phyloP scores from a whole-genome alignment of 1,139 yeast species.

The Sugiyamaella xylanicola region DNA sequence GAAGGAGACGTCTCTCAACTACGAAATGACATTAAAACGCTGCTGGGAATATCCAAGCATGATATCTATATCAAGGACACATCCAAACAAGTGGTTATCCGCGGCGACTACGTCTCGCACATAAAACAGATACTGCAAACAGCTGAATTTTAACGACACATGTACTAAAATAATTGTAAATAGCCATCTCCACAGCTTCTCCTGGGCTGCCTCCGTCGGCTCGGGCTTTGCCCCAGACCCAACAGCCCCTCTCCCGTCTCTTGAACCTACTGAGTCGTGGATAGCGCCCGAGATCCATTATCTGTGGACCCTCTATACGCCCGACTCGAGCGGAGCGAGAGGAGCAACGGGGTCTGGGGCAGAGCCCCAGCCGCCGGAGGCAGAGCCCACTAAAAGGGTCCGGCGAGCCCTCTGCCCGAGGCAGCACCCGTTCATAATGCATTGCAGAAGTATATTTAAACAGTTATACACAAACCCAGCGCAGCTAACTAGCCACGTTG shows the following conservation, averaged over 20 bases:
- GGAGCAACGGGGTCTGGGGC: too few species aligned
- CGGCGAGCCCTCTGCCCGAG: too few species aligned
- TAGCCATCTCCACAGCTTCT: background rate
- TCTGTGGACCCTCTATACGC: too few species aligned
- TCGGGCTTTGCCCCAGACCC: too few species aligned
- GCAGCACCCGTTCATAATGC: too few species aligned
- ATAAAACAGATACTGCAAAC: conserved; percentile 7
- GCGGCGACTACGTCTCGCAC: conserved; percentile 35
- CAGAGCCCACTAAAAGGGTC: too few species aligned
- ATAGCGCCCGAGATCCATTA: too few species aligned
- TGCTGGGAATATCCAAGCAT: conserved; percentile 34
- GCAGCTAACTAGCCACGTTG: conserved; percentile 66
- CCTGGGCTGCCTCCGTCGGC: too few species aligned
- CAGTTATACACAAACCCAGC: background rate
- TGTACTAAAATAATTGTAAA: background rate
- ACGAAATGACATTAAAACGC: conserved; percentile 36
- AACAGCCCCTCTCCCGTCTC: too few species aligned
- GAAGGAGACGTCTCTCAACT: conserved; percentile 40
- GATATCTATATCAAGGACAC: conserved; percentile 41
- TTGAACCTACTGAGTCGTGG: too few species aligned
- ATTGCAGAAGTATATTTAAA: background rate
- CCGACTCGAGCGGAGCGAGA: too few species aligned
- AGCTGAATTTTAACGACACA: conserved; percentile 2
- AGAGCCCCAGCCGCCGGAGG: too few species aligned
- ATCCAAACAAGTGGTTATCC: conserved; percentile 39